phyloP scores from a whole-genome alignment of 495 filamentous ascomycete genomes.

The Endocarpon pusillum region DNA sequence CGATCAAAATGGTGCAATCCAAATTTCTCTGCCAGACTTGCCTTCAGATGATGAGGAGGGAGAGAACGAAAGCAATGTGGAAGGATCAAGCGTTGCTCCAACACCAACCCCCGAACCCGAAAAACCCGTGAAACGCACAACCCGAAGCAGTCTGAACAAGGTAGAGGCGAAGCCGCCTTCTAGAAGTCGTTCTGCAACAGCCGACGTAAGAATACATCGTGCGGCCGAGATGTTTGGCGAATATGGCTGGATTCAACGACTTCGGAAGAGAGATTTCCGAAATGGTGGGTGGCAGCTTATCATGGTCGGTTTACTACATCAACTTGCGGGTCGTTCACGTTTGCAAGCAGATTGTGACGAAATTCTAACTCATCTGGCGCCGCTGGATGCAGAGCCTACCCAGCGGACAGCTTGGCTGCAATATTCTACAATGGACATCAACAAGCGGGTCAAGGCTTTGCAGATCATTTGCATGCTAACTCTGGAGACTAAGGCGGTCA shows the following conservation, averaged over 20 bases:
- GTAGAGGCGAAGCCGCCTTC: slow-evolving; percentile 43
- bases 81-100: slow-evolving; percentile 31
- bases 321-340: slow-evolving; percentile 59
- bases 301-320: slow-evolving; percentile 70
- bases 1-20: slow-evolving; percentile 55
- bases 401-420: slow-evolving; percentile 50
- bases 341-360: slow-evolving; percentile 57
- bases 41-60: slow-evolving; percentile 46
- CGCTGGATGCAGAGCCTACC: slow-evolving; percentile 53
- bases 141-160: slow-evolving; percentile 70
- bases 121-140: slow-evolving; percentile 50
- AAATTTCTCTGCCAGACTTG: slow-evolving; percentile 61
- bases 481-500: slow-evolving; percentile 67
- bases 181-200: slow-evolving; percentile 12
- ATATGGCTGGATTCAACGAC: slow-evolving; percentile 68
- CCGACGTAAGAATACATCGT: slow-evolving; percentile 40
- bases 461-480: slow-evolving; percentile 79
- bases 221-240: slow-evolving; percentile 54
- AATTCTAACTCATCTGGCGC: slow-evolving; percentile 62
- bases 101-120: slow-evolving; percentile 44
- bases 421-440: slow-evolving; percentile 63
- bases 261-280: slow-evolving; percentile 69
- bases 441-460: slow-evolving; percentile 60
- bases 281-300: slow-evolving; percentile 86
- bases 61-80: slow-evolving; percentile 31